A percentile compares a stretch with the other conserved stretches of the same genome.
Conservation (phyloP, 2,329 filamentous ascomycete species). For the Ophiostoma montium region DNA sequence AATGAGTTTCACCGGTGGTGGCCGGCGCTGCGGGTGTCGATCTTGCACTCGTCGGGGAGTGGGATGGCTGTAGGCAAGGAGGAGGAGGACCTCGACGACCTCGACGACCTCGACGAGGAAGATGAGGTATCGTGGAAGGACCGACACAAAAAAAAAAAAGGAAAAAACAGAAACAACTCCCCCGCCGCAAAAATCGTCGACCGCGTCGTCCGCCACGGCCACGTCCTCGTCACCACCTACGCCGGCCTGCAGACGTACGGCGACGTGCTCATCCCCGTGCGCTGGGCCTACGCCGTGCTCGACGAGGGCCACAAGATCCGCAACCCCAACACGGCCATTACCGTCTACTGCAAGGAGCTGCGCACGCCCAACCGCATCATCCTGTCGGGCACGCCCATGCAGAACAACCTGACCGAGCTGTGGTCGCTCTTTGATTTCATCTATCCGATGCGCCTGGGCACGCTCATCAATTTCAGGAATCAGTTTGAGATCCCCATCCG, state of each 20-base stretch:
- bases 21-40: constrained; percentile 94
- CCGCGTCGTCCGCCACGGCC: constrained; percentile 67
- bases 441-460: constrained; percentile 89
- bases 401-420: constrained; percentile 87
- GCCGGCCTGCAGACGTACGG: constrained; percentile 89
- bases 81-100: constrained; percentile 7
- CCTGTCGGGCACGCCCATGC: constrained; percentile 90
- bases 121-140: constrained; percentile 32
- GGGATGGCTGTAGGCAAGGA: constrained; percentile 54
- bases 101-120: constrained; percentile 6
- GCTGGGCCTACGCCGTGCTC: constrained; percentile 88
- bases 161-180: constrained; percentile 28
- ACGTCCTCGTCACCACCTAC: constrained; percentile 92
- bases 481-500: constrained; percentile 92
- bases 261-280: constrained; percentile 62
- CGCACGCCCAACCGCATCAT: constrained; percentile 84
- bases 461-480: constrained; percentile 74
- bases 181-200: constrained; percentile 70
- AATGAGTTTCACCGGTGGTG: constrained; percentile 98
- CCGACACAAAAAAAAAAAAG: constrained; percentile 14
- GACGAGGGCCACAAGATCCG: constrained; percentile 98
- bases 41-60: constrained; percentile 87
- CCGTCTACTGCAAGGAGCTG: constrained; percentile 87
- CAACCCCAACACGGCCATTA: constrained; percentile 90
- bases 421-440: constrained; percentile 98